Percentiles rank a stretch among this genome's conserved stretches.
These are phyloP conservation scores for Alloteropsis semialata DNA, from an alignment of 176 grass and related monocot species.

Conservation along the genomic window DNA sequence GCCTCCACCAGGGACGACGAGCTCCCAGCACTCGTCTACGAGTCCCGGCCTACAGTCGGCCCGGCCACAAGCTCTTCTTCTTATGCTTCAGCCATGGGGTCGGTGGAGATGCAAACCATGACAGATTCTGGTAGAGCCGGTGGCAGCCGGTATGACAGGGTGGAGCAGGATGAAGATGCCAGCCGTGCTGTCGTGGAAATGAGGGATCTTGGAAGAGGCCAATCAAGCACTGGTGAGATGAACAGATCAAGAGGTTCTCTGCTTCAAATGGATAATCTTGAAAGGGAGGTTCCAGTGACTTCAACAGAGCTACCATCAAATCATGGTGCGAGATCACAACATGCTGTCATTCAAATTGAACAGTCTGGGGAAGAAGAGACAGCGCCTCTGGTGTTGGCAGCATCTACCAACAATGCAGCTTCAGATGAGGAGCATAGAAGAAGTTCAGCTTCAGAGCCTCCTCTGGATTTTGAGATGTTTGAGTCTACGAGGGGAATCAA, in stretches of 20 bases:
- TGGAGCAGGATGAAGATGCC: constrained; percentile 31
- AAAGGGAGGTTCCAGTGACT: background rate
- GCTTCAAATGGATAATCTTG: background rate
- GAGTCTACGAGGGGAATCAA: constrained; percentile 86
- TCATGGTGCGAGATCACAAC: constrained; percentile 36
- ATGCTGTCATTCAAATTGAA: constrained; percentile 48
- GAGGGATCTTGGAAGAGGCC: constrained; percentile 33
- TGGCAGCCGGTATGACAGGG: constrained; percentile 25
- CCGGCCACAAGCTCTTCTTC: constrained; percentile 37
- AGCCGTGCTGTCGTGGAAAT: constrained; percentile 40
- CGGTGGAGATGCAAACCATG: constrained; percentile 65
- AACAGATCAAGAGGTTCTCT: constrained; percentile 15
- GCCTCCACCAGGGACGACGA: constrained; percentile 92
- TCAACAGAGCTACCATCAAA: constrained; percentile 16
- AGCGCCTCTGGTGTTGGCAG: constrained; percentile 37
- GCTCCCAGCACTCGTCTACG: constrained; percentile 86
- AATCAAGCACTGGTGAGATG: background rate
- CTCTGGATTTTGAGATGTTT: constrained; percentile 64
- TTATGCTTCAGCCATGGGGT: constrained; percentile 44
- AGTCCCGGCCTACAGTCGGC: constrained; percentile 60
- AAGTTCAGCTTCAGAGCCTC: constrained; percentile 25
- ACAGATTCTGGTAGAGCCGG: background rate
- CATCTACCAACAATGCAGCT: constrained; percentile 21
- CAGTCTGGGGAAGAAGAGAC: constrained; percentile 47
- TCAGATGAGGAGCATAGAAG: constrained; percentile 10